Percentiles rank a stretch among this genome's conserved stretches.
Conservation (phyloP, 1,139 yeast species). For the Blastobotrys proliferans region DNA sequence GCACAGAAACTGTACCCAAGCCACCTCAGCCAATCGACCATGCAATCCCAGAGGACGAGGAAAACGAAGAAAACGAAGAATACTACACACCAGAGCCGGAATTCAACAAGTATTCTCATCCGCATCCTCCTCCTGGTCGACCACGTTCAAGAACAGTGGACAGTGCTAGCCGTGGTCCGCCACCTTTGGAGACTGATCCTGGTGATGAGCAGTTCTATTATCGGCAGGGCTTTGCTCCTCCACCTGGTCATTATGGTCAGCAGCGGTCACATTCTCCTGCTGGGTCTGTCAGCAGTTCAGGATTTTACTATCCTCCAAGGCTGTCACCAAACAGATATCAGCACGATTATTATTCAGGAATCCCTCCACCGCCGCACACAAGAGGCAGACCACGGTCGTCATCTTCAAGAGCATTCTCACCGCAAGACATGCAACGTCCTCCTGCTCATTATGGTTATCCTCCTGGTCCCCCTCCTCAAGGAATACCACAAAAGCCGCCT, state of each 20-base stretch:
- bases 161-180: background rate
- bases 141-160: slow-evolving; percentile 7
- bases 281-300: slow-evolving; percentile 1
- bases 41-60: slow-evolving; percentile 1
- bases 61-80: background rate
- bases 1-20: slow-evolving; percentile 4
- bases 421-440: background rate
- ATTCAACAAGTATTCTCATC: background rate
- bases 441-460: background rate
- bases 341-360: background rate
- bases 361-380: slow-evolving; percentile 8
- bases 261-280: slow-evolving; percentile 6
- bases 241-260: background rate
- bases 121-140: background rate
- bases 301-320: slow-evolving; percentile 8
- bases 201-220: slow-evolving; percentile 4
- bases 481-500: no score
- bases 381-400: background rate
- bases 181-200: slow-evolving; percentile 2
- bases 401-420: background rate
- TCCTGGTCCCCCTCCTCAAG: slow-evolving; percentile 3
- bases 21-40: background rate
- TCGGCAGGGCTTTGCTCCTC: background rate
- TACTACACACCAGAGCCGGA: background rate
- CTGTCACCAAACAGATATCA: slow-evolving; percentile 5